Percentiles rank a stretch among this genome's conserved stretches.
Evolutionary conservation across 495 filamentous ascomycete species (phyloP).

Genomic region (Cercophora newfieldiana): DNA sequence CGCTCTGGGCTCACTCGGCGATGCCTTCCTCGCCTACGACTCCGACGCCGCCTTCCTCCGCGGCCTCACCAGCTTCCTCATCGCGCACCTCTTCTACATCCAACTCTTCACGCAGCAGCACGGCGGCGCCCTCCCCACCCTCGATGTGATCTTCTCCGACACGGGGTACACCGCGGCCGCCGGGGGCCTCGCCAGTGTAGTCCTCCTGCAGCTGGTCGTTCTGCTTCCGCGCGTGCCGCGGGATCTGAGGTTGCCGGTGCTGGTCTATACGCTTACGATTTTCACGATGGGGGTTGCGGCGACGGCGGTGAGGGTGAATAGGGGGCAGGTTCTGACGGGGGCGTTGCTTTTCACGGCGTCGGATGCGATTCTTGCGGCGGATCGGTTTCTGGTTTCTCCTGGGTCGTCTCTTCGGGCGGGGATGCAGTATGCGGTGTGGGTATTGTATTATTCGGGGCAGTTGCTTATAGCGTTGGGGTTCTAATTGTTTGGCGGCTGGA

Average conservation of each 20-base stretch:
- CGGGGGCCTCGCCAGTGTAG: neutral
- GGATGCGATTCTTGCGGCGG: conserved; percentile 28
- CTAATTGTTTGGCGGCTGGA: too few relatives aligned
- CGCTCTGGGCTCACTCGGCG: conserved; percentile 26
- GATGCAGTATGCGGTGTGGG: conserved; percentile 35
- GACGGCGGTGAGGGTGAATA: conserved; percentile 17
- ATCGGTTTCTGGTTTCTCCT: conserved; percentile 25
- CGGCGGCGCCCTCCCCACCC: neutral
- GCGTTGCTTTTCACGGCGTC: conserved; percentile 30
- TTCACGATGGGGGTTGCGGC: conserved; percentile 38
- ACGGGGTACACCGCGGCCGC: conserved; percentile 13
- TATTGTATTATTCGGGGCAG: conserved; percentile 33
- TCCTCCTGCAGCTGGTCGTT: conserved; percentile 17
- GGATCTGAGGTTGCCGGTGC: conserved; percentile 50
- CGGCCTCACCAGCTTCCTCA: conserved; percentile 30
- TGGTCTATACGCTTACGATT: conserved; percentile 52
- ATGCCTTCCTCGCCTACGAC: conserved; percentile 31
- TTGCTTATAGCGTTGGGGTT: conserved; percentile 30
- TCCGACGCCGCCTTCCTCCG: conserved; percentile 26
- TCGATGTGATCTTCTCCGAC: neutral
- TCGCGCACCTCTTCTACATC: conserved; percentile 31
- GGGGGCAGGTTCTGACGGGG: conserved; percentile 17
- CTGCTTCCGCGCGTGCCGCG: conserved; percentile 27
- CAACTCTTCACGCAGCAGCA: conserved; percentile 17
- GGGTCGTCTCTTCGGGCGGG: conserved; percentile 11